A percentile compares a stretch with the other conserved stretches of the same genome.
phyloP scores from a whole-genome alignment of 768 basidiomycete genomes.

The Rhodotorula sphaerocarpa region DNA sequence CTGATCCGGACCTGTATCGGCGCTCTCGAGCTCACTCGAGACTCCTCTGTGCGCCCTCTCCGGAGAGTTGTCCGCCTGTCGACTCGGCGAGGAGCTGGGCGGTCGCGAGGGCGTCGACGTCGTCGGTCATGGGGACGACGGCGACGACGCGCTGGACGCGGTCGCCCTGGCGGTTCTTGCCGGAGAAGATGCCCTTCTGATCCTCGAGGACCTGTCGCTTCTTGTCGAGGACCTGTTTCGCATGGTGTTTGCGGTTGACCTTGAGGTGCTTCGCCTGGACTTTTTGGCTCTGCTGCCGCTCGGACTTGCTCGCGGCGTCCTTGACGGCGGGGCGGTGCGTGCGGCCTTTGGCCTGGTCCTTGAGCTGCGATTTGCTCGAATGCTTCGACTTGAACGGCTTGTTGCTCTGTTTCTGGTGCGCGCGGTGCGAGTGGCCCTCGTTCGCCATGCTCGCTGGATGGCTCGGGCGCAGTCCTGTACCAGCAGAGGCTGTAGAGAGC shows the following conservation, averaged over 20 bases:
- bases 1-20: too few species aligned
- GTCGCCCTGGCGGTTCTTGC: constrained; percentile 51
- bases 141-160: constrained; percentile 78
- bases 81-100: constrained; percentile 56
- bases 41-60: constrained; percentile 33
- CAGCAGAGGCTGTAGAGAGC: too few species aligned
- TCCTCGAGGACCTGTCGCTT: constrained; percentile 64
- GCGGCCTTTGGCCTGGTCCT: constrained; percentile 53
- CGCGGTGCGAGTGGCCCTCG: constrained; percentile 57
- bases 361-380: constrained; percentile 69
- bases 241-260: constrained; percentile 69
- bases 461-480: too few species aligned
- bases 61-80: constrained; percentile 53
- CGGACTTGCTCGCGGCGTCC: constrained; percentile 19
- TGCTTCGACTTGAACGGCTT: constrained; percentile 80
- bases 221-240: constrained; percentile 68
- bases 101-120: constrained; percentile 53
- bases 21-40: constrained; percentile 14
- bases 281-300: constrained; percentile 36
- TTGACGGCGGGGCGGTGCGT: constrained; percentile 19
- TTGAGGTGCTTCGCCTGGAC: constrained; percentile 56
- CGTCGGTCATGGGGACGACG: constrained; percentile 70
- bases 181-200: constrained; percentile 64
- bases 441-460: background rate
- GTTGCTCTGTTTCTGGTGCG: constrained; percentile 87